These are phyloP conservation scores for Melastoma candidum DNA, from an alignment of 441 rosid genomes.

Conservation along the genomic window DNA sequence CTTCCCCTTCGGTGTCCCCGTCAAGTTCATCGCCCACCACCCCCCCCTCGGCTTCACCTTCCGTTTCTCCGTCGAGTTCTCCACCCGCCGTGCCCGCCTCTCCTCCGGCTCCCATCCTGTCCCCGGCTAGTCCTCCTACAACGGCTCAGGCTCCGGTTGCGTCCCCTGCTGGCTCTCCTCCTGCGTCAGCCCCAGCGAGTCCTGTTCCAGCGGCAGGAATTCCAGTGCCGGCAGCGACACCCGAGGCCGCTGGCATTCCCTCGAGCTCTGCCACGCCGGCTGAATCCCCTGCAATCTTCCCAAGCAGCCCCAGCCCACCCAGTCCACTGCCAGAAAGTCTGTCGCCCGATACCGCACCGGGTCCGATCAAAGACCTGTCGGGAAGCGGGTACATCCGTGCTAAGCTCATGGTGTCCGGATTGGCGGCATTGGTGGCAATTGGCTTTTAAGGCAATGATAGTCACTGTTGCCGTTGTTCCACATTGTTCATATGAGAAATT, in stretches of 20 bases:
- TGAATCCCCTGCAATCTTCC: conserved; percentile 1
- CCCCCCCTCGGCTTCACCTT: conserved; percentile 20
- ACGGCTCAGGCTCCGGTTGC: too few species aligned
- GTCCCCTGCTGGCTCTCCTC: not conserved
- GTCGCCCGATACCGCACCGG: conserved; percentile 1
- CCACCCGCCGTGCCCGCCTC: conserved; percentile 24
- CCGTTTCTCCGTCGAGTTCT: conserved; percentile 26
- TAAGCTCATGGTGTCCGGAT: too few species aligned
- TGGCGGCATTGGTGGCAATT: too few species aligned
- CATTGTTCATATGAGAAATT: too few species aligned
- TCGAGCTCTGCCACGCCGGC: conserved; percentile 6
- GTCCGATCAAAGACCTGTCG: conserved; percentile 5
- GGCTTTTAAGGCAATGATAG: too few species aligned
- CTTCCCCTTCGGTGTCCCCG: conserved; percentile 17
- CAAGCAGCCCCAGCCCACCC: conserved; percentile 5
- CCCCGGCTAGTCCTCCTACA: not conserved
- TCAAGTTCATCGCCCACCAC: conserved; percentile 14
- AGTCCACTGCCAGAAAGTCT: not conserved
- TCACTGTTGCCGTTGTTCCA: too few species aligned
- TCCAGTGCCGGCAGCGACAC: conserved; percentile 2
- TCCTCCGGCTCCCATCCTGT: conserved; percentile 34
- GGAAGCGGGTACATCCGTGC: not conserved
- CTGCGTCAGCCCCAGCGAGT: not conserved
- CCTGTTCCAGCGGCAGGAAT: not conserved
- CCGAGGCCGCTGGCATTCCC: conserved; percentile 2